phyloP scores from a whole-genome alignment of 176 grass and related monocot genomes.

The Eragrostis curvula region DNA sequence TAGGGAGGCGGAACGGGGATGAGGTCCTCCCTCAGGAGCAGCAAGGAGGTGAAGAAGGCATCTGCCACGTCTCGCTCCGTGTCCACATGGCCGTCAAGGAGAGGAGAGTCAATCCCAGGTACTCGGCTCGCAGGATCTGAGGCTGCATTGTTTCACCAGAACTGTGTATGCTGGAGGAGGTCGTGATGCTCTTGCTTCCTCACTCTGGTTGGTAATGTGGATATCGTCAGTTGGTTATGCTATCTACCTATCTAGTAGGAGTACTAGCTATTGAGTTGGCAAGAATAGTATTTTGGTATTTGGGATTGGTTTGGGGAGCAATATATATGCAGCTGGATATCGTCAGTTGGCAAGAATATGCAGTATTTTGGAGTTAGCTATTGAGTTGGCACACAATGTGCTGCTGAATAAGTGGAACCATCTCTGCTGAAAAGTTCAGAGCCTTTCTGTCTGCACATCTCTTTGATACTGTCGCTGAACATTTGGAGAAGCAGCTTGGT shows the following conservation, averaged over 20 bases:
- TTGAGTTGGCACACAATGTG: neutral
- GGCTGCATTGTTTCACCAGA: neutral
- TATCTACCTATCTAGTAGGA: neutral
- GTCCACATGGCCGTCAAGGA: conserved; percentile 18
- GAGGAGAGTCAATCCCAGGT: conserved; percentile 36
- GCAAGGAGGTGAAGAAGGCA: conserved; percentile 81
- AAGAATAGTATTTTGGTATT: neutral
- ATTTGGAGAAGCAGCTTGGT: too few relatives aligned
- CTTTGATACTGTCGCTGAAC: too few relatives aligned
- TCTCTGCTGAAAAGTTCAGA: neutral
- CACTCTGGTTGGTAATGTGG: conserved; percentile 20
- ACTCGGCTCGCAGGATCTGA: conserved; percentile 37
- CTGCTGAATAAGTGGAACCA: neutral
- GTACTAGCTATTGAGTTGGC: neutral
- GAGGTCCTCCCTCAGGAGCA: conserved; percentile 67
- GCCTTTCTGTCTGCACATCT: neutral
- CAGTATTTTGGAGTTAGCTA: too few relatives aligned
- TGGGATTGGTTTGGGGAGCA: neutral
- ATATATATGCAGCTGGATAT: neutral
- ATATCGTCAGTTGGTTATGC: neutral
- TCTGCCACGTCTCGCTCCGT: conserved; percentile 20
- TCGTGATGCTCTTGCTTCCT: neutral
- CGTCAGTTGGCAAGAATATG: too few relatives aligned
- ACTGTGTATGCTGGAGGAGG: neutral
- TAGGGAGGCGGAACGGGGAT: conserved; percentile 15